Evolutionary conservation across 2,329 filamentous ascomycete genomes (phyloP), one percentile per base, ranked within the genome.

Genomic region (Scytalidium lignicola): DNA sequence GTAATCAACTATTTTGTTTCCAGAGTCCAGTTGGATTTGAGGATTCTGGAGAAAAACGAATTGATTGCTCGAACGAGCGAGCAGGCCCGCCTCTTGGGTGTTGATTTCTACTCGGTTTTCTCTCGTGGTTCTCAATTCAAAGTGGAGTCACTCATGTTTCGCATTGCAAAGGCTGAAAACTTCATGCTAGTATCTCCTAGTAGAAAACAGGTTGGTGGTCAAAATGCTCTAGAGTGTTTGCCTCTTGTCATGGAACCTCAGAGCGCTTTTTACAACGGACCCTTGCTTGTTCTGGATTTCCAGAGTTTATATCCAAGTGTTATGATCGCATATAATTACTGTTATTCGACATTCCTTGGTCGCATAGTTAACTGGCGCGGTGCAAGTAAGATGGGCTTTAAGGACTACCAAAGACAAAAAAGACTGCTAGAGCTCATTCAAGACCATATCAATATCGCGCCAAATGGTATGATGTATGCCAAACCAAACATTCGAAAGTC

Each of bases 281-380:
- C 93, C 0, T 66, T 99, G 0, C 65, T 99, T 3, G 93, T 99
- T 0, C 75, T 99, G 6, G 93, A 99, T 67, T 99, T 99, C 55
- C 92, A 97, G 63, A 95, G 90, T 51, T 71, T 99, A 43, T 99
- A 99, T 57, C 93, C 93, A 0, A 96, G 91, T 67, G 85, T 97
- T 52, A 96, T 99, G 90, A 97, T 99, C 63, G 93, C 93, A 0
- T 97, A 99, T 72, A 99, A 99, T 62, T 93, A 96, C 64, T 99
- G 93, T 70, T 99, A 99, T 64, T 97, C 93, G 0, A 99, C 93
- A 0, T 99, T 91, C 58, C 75, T 97, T 0, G 93, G 93, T 0
- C 82, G 93, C 23, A 83, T 96, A 37, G 80, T 83, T 22, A 82
- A 83, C 58, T 96, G 92, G 92, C 82, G 90, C n/a, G 91, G 90